A percentile compares a stretch with the other conserved stretches of the same genome.
phyloP scores from a whole-genome alignment of 495 filamentous ascomycete genomes.

The Trichoderma orchidacearum region DNA sequence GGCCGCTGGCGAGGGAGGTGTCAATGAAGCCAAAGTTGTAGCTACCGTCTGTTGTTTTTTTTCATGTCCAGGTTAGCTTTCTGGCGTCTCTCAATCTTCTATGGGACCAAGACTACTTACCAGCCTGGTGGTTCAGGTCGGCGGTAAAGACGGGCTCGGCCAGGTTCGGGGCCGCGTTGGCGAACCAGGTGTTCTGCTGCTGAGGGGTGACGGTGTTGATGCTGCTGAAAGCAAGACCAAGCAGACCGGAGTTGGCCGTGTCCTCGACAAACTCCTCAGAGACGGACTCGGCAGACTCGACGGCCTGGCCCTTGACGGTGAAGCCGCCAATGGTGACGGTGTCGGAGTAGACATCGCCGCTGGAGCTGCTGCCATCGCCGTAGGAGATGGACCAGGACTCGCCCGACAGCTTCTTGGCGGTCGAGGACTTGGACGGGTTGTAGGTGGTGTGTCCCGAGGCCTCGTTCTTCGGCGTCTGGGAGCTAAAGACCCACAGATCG shows the following conservation, averaged over 20 bases:
- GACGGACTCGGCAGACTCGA: constrained; percentile 53
- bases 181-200: constrained; percentile 54
- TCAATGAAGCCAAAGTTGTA: constrained; percentile 66
- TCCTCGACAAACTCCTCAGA: constrained; percentile 44
- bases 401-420: constrained; percentile 34
- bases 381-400: constrained; percentile 55
- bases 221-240: constrained; percentile 56
- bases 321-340: constrained; percentile 53
- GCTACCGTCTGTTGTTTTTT: constrained; percentile 29
- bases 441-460: constrained; percentile 45
- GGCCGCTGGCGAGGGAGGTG: constrained; percentile 42
- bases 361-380: constrained; percentile 51
- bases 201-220: constrained; percentile 55
- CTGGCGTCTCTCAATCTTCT: constrained; percentile 3
- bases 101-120: constrained; percentile 10
- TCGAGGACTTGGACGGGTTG: constrained; percentile 31
- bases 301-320: constrained; percentile 46
- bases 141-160: constrained; percentile 52
- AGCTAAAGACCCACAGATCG: constrained; percentile 49
- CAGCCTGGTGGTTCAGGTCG: constrained; percentile 44
- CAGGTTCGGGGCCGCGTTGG: constrained; percentile 44
- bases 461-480: constrained; percentile 10
- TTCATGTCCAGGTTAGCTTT: not conserved
- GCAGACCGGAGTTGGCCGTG: constrained; percentile 49
- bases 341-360: constrained; percentile 55